phyloP scores from a whole-genome alignment of 1,284 basidiomycete species.

The Albatrellus sp. region DNA sequence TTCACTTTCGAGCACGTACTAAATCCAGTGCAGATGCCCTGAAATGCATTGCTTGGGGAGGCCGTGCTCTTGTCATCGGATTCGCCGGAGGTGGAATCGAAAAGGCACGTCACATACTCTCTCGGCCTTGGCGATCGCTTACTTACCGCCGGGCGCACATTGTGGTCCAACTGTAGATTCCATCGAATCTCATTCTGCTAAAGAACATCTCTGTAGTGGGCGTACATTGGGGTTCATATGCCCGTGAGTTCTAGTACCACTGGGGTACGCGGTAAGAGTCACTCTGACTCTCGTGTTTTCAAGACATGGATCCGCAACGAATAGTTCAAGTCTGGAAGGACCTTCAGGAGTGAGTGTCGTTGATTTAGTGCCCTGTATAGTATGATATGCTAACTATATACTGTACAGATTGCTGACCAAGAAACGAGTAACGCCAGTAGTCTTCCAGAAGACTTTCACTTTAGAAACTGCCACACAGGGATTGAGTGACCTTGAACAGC shows the following conservation, averaged over 20 bases:
- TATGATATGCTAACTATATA: too few species aligned
- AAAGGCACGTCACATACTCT: constrained; percentile 38
- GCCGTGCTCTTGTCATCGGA: constrained; percentile 83
- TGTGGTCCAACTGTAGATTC: constrained; percentile 36
- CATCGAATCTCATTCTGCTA: constrained; percentile 78
- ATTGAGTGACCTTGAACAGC: constrained; percentile 57
- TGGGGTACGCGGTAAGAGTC: constrained; percentile 28
- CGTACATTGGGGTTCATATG: constrained; percentile 79
- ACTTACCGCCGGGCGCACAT: background rate
- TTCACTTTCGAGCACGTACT: background rate
- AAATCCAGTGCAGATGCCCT: constrained; percentile 43
- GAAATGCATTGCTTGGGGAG: constrained; percentile 93
- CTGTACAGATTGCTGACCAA: constrained; percentile 49
- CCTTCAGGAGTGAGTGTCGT: constrained; percentile 49
- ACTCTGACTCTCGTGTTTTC: background rate
- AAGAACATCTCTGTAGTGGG: constrained; percentile 81
- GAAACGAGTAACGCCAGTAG: constrained; percentile 57
- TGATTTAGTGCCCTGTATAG: background rate
- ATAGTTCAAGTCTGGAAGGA: constrained; percentile 64
- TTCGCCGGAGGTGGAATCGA: constrained; percentile 86
- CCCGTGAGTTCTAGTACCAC: constrained; percentile 3
- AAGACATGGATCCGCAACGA: constrained; percentile 59
- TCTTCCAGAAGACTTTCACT: constrained; percentile 62
- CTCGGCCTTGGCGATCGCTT: background rate
- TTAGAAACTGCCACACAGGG: constrained; percentile 52